Evolutionary conservation across 768 basidiomycete species (phyloP), one percentile per base, ranked within the genome.

Genomic region (Clitopilus passeckerianus): DNA sequence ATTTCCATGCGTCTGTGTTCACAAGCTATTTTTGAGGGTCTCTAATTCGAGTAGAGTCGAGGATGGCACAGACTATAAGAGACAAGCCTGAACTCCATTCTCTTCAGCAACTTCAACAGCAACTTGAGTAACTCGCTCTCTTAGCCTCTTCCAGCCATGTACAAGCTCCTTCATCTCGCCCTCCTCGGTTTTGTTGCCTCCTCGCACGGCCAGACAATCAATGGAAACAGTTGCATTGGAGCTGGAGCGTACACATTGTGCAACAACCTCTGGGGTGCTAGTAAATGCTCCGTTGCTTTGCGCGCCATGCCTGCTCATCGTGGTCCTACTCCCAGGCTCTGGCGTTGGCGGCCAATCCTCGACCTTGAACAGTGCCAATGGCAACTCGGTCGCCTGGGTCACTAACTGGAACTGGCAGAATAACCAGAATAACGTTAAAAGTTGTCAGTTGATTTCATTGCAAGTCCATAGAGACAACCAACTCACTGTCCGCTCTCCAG

Each of bases 201-300:
- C n/a, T 55, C 53, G 4, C 41, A 60, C 15, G 75, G 73, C 0
- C 76, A 78, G 64, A 78, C 77, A 6, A 72, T 84, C 56, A 70
- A 72, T 6, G 82, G 82, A 1, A 74, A 71, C 59, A 78, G 74
- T 60, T 84, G 83, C 65, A 60, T 69, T 50, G 69, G 80, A 1
- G 78, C 78, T 1, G 83, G 82, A 1, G 66, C 68, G 10, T 86
- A 73, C 67, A 78, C 74, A 0, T 75, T 85, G 50, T 85, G 83
- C 72, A 79, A 84, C 65, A 83, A 86, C 66, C 77, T 82, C 22
- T 86, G 83, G 83, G 83, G 82, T 16, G 64, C 67, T 18, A 55
- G 80, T 80, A 60, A 44, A 74, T 54, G 34, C 16, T 9, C 34
- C 10, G 12, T 27, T 5, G 33, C 24, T 8, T 20, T n/a, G 23